Conservation (phyloP, 495 filamentous ascomycete species). For the Cudoniella acicularis region DNA sequence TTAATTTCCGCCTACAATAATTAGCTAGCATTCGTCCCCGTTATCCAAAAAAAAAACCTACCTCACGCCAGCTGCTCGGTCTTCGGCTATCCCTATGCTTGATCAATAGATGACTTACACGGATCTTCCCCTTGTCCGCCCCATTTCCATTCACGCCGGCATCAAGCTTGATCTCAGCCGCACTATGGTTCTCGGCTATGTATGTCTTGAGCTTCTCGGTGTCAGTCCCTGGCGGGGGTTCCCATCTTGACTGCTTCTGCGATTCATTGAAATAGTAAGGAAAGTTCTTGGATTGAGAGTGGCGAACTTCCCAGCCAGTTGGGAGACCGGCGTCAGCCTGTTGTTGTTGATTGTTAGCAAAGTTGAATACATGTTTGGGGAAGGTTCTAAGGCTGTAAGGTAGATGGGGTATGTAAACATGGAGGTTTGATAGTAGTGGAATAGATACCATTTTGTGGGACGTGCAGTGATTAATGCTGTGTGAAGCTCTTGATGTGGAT, state of each 20-base stretch:
- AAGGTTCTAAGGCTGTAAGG: too few species aligned
- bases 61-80: conserved; percentile 87
- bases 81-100: conserved; percentile 87
- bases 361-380: too few species aligned
- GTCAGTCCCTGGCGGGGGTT: conserved; percentile 82
- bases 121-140: conserved; percentile 76
- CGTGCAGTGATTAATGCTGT: too few species aligned
- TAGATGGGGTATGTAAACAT: too few species aligned
- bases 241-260: conserved; percentile 87
- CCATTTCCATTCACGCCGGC: conserved; percentile 43
- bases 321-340: conserved; percentile 81
- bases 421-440: too few species aligned
- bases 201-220: conserved; percentile 85
- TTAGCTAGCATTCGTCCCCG: not conserved
- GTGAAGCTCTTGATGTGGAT: too few species aligned
- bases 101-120: conserved; percentile 83
- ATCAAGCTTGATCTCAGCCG: conserved; percentile 47
- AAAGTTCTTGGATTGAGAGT: conserved; percentile 94
- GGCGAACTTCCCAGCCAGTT: conserved; percentile 85
- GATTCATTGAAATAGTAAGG: conserved; percentile 94
- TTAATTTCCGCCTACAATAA: conserved; percentile 65
- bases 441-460: too few species aligned
- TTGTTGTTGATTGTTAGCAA: conserved; percentile 6
- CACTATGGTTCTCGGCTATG: conserved; percentile 79
- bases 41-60: too few species aligned